phyloP scores from a whole-genome alignment of 495 filamentous ascomycete species.

The Penicillium salamii region DNA sequence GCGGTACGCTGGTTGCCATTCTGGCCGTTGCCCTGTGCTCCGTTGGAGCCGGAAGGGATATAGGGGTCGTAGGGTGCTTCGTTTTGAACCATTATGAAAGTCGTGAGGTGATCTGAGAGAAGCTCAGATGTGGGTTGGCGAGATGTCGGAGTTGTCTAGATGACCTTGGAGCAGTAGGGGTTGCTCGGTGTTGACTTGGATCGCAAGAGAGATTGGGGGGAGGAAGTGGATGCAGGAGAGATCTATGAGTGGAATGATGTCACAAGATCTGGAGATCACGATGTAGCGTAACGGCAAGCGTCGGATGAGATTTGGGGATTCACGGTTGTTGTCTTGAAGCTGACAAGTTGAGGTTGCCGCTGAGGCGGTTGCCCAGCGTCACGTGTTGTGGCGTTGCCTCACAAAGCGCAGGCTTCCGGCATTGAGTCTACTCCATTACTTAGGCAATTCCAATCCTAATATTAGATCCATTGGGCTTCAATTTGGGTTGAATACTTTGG shows the following conservation, averaged over 20 bases:
- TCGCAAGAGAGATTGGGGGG: conserved; percentile 1
- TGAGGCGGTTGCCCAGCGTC: conserved; percentile 22
- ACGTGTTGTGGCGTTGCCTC: conserved; percentile 28
- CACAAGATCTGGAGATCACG: conserved; percentile 4
- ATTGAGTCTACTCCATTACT: background rate
- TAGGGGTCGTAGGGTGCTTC: conserved; percentile 89
- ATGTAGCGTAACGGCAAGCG: conserved; percentile 8
- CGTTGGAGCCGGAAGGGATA: conserved; percentile 67
- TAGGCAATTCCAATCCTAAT: background rate
- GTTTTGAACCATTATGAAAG: conserved; percentile 55
- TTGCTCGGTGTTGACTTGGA: conserved; percentile 19
- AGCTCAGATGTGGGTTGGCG: conserved; percentile 13
- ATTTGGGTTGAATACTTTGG: too few relatives aligned
- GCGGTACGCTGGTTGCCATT: conserved; percentile 64
- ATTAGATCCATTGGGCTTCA: too few relatives aligned
- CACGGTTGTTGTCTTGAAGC: conserved; percentile 26
- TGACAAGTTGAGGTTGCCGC: conserved; percentile 39
- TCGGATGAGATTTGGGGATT: conserved; percentile 17
- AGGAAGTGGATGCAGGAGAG: background rate
- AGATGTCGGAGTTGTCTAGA: conserved; percentile 8
- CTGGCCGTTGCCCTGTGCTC: conserved; percentile 46
- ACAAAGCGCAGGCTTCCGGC: conserved; percentile 6
- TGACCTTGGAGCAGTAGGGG: conserved; percentile 19
- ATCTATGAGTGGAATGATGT: background rate
- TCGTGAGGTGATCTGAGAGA: background rate